Percentiles rank a stretch among this genome's conserved stretches.
Evolutionary conservation across 768 basidiomycete species (phyloP).

Genomic region (Russula emetica): DNA sequence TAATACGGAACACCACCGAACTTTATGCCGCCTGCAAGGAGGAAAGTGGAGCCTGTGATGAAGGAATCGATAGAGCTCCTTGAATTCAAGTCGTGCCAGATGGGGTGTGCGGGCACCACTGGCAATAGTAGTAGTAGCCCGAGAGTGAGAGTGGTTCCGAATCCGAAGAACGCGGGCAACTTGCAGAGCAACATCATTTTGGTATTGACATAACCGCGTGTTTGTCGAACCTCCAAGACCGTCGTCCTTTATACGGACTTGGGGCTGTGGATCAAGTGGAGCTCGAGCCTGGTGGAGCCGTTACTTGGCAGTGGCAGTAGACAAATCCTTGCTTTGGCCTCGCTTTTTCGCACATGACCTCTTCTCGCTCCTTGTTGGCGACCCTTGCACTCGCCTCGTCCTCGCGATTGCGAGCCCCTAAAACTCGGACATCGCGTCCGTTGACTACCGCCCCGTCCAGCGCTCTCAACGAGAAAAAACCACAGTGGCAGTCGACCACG

Average conservation of each 20-base stretch:
- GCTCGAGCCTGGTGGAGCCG: no score
- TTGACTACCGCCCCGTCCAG: not conserved
- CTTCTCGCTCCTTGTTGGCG: not conserved
- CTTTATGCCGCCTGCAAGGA: slow-evolving; percentile 8
- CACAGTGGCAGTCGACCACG: not conserved
- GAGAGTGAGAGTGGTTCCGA: not conserved
- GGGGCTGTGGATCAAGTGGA: not conserved
- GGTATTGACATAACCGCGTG: not conserved
- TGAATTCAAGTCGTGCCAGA: slow-evolving; percentile 6
- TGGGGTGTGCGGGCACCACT: slow-evolving; percentile 1
- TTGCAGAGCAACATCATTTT: not conserved
- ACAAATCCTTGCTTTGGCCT: not conserved
- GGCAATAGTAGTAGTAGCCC: not conserved
- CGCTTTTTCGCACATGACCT: not conserved
- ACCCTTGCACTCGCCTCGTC: slow-evolving; percentile 1
- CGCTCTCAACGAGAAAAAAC: not conserved
- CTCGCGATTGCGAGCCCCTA: not conserved
- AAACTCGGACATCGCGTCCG: not conserved
- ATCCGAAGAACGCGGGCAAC: not conserved
- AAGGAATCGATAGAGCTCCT: slow-evolving; percentile 6
- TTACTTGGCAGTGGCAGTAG: no score
- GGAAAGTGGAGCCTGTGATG: not conserved
- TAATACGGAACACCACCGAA: slow-evolving; percentile 7
- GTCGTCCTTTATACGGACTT: not conserved
- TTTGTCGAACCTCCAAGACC: not conserved